phyloP scores from a whole-genome alignment of 164 flowering plant genomes.

The Pachysandra terminalis region DNA sequence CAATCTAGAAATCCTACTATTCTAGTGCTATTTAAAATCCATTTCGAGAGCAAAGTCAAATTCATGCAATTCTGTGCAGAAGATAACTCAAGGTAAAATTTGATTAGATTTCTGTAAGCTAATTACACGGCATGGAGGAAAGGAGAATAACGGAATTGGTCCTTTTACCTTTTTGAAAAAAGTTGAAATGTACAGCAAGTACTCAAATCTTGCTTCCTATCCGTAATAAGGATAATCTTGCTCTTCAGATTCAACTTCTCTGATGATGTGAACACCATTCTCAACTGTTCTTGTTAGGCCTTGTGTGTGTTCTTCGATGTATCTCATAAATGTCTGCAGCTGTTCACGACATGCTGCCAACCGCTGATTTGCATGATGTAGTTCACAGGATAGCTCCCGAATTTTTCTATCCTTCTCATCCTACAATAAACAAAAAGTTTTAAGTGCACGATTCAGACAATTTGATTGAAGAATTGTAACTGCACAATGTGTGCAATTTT shows the following conservation, averaged over 20 bases:
- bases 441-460: too few species aligned
- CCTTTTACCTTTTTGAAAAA: not conserved
- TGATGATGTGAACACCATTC: conserved; percentile 35
- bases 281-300: conserved; percentile 39
- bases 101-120: too few species aligned
- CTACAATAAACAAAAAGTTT: conserved; percentile 18
- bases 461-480: too few species aligned
- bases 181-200: too few species aligned
- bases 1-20: too few species aligned
- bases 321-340: conserved; percentile 32
- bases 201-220: too few species aligned
- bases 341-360: conserved; percentile 49
- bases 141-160: not conserved
- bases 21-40: too few species aligned
- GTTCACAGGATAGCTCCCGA: conserved; percentile 44
- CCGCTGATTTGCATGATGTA: conserved; percentile 37
- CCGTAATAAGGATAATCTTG: not conserved
- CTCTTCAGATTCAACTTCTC: conserved; percentile 38
- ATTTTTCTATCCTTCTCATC: conserved; percentile 58
- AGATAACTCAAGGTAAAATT: too few species aligned
- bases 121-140: too few species aligned
- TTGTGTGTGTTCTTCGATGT: conserved; percentile 38
- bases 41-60: too few species aligned
- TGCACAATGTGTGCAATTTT: too few species aligned
- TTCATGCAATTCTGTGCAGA: too few species aligned